Base-by-base conservation (phyloP, 257 asterid genomes). In the Ophiorrhiza pumila region DNA sequence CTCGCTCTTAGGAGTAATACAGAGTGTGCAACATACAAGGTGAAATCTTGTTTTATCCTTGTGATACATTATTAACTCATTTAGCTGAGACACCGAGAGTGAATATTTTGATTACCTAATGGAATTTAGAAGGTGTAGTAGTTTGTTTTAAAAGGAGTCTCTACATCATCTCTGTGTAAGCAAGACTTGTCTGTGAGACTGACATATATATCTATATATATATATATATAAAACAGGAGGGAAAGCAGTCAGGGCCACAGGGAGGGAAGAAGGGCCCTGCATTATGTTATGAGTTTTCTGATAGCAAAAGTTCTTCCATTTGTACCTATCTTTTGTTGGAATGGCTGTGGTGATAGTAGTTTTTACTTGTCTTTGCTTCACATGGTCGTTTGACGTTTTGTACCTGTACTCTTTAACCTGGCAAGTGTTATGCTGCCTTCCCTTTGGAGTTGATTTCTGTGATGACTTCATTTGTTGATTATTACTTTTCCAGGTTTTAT, bases 1-100 rank as follows among this genome's bases (percentile, higher is more conserved):
- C 90, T 92, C 67, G 98, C 97, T 79, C 90, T 95, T 83, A 86
- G 78, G 83, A 90, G 96, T 84, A 89, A 74, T 74, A 89, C 98
- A 1, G 97, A 92, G 71, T 92, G 96, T 78, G 76, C 90, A 37
- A 79, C 81, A 17, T 95, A 95, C 91, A 95, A 92, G 97, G 99
- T 95, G 50, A 72, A 55, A n/a, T n/a, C n/a, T n/a, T n/a, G n/a
- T n/a, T n/a, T n/a, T n/a, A n/a, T n/a, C n/a, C n/a, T n/a, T n/a
- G n/a, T n/a, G n/a, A n/a, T 20, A 39, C 22, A 29, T 37, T 27
- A 35, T 31, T 61, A 17, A 34, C 46, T 61, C 13, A 61, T 11
- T 22, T 37, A 41, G 9, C 69, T 18, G 42, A 41, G 29, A 18
- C 57, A 41, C 4, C 22, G 50, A 20, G 69, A 53, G 56, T 22